Evolutionary conservation across 176 grass and related monocot genomes (phyloP).

Genomic region (Triticum turgidum): DNA sequence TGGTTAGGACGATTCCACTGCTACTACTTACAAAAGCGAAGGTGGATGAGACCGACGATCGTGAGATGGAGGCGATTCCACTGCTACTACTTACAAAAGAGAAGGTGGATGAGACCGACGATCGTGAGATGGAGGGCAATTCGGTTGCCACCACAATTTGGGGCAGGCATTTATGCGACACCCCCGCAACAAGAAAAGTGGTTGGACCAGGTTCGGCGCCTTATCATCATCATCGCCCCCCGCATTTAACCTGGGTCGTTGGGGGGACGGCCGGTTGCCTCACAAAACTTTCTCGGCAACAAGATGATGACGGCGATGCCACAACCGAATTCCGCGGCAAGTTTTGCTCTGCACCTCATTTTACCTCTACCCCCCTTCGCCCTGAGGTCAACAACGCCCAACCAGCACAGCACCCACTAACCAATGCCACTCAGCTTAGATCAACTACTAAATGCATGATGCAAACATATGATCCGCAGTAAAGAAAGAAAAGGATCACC

Average conservation of each 20-base stretch:
- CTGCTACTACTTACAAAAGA: too few species aligned
- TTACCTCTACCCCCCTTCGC: neutral
- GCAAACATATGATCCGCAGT: neutral
- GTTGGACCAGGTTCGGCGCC: constrained; percentile 29
- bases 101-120: too few species aligned
- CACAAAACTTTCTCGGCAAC: neutral
- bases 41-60: too few species aligned
- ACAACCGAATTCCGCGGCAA: neutral
- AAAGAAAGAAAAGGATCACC: neutral
- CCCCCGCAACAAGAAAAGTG: constrained; percentile 29
- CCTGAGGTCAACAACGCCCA: neutral
- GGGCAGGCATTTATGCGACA: neutral
- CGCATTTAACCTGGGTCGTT: constrained; percentile 18
- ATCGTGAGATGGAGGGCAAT: neutral
- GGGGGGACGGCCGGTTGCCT: neutral
- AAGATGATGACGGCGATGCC: constrained; percentile 1
- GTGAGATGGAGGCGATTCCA: too few species aligned
- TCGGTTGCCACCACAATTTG: neutral
- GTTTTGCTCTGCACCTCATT: neutral
- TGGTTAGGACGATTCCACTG: too few species aligned
- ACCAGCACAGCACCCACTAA: too few species aligned
- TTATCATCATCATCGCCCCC: neutral
- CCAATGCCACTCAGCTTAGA: neutral
- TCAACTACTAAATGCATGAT: neutral
- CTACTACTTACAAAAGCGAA: too few species aligned